Evolutionary conservation across 306 rosid genomes (phyloP).

Genomic region (Gastrolobium villosum): DNA sequence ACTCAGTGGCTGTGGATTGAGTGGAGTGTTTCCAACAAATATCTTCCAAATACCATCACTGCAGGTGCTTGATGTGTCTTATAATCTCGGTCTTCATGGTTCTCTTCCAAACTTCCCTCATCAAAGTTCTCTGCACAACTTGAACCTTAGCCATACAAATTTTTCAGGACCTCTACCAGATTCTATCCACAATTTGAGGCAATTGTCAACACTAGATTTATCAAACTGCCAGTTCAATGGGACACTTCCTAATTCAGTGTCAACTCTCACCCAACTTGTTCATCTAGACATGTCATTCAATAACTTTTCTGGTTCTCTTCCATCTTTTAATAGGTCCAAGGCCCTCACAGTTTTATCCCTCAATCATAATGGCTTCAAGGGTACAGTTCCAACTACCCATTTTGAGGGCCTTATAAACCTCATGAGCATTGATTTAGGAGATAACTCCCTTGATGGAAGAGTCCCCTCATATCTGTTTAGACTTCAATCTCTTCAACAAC

Average conservation of each 20-base stretch:
- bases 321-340: slow-evolving; percentile 29
- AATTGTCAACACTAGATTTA: slow-evolving; percentile 15
- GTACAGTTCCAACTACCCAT: slow-evolving; percentile 6
- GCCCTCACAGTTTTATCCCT: slow-evolving; percentile 17
- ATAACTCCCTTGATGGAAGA: slow-evolving; percentile 27
- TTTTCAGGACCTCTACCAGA: neutral
- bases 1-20: slow-evolving; percentile 9
- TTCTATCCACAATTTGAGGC: slow-evolving; percentile 16
- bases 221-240: slow-evolving; percentile 6
- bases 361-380: neutral
- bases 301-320: neutral
- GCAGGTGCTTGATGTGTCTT: slow-evolving; percentile 16
- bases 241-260: slow-evolving; percentile 1
- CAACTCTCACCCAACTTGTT: slow-evolving; percentile 17
- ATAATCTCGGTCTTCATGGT: slow-evolving; percentile 25
- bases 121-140: neutral
- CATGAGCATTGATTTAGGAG: slow-evolving; percentile 35
- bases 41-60: slow-evolving; percentile 30
- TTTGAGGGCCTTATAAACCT: slow-evolving; percentile 34
- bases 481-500: neutral
- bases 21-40: neutral
- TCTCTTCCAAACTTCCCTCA: slow-evolving; percentile 1
- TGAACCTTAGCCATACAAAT: slow-evolving; percentile 25
- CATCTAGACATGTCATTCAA: neutral
- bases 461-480: slow-evolving; percentile 28